Base-by-base conservation (phyloP, 1,284 basidiomycete species). In the Malassezia restricta region DNA sequence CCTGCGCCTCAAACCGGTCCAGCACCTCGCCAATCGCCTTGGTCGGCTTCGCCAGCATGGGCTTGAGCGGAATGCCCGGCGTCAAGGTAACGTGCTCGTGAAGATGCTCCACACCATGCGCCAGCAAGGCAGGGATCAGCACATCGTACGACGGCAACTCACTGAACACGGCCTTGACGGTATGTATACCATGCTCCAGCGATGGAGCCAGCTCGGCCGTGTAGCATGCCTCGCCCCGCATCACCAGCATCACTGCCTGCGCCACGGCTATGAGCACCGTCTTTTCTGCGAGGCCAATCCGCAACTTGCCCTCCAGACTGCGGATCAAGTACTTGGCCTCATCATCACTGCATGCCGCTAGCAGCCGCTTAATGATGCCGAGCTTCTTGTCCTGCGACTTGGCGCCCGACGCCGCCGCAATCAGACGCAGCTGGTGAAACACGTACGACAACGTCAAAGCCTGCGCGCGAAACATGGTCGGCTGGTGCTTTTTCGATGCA, bases 1-100 rank as follows among this genome's bases (percentile, higher is more conserved):
- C 81, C 74, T 91, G 90, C 66, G 83, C 84, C 74, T 99, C 94
- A 68, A 98, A 99, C 44, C 91, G 79, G 75, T 99, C 92, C 17
- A 99, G 80, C 6, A 99, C 92, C 75, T 98, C 94, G n/a, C 86
- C 84, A 63, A 99, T 96, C 0, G 92, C 92, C 74, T 98, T 98
- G 0, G 94, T 98, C 3, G 94, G 94, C 75, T 96, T 98, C n/a
- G 94, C 94, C 47, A 99, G 78, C 94, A 99, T 99, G 6, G 94
- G 94, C 71, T 99, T 99, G 39, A 99, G 79, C 0, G 94, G 94
- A 5, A 98, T 84, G 33, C 80, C 79, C 74, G 94, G 91, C 4
- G 87, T 92, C 29, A 99, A 81, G 73, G 87, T 90, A 78, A 94
- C 96, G 52, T 79, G 78, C 12, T 82, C 80, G 11, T 77, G 79